Percentiles rank a stretch among this genome's conserved stretches.
These are phyloP conservation scores for Cystoderma amianthinum DNA, from an alignment of 768 basidiomycete species.

Conservation along the genomic window DNA sequence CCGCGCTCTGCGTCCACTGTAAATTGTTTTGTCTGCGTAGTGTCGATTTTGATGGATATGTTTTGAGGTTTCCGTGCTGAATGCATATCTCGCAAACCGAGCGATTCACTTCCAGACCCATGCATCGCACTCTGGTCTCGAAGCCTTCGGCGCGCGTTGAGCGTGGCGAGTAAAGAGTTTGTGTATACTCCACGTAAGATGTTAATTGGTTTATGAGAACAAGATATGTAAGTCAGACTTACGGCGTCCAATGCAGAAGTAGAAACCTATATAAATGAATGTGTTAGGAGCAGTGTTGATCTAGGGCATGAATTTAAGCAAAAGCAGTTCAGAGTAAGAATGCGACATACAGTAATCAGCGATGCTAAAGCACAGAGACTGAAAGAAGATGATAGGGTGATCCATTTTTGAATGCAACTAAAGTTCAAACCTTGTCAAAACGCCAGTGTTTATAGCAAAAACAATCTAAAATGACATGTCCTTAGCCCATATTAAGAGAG, in stretches of 20 bases:
- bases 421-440: slow-evolving; percentile 21
- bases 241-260: slow-evolving; percentile 54
- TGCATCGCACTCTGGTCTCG: slow-evolving; percentile 30
- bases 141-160: slow-evolving; percentile 47
- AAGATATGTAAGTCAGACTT: slow-evolving; percentile 15
- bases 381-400: slow-evolving; percentile 1
- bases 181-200: slow-evolving; percentile 39
- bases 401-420: not conserved
- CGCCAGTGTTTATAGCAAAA: slow-evolving; percentile 36
- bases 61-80: slow-evolving; percentile 29
- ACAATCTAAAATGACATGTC: slow-evolving; percentile 31
- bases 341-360: slow-evolving; percentile 36
- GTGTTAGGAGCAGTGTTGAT: slow-evolving; percentile 38
- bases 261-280: slow-evolving; percentile 54
- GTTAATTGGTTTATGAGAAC: not conserved
- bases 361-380: slow-evolving; percentile 51
- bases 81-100: slow-evolving; percentile 29
- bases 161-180: slow-evolving; percentile 51
- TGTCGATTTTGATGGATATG: slow-evolving; percentile 50
- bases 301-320: slow-evolving; percentile 19
- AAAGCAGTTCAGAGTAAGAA: not conserved
- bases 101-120: slow-evolving; percentile 30
- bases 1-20: slow-evolving; percentile 31
- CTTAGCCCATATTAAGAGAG: not conserved
- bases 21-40: slow-evolving; percentile 45